A percentile compares a stretch with the other conserved stretches of the same genome.
Conservation (phyloP, 2,329 filamentous ascomycete genomes). For the Fusarium clavum region DNA sequence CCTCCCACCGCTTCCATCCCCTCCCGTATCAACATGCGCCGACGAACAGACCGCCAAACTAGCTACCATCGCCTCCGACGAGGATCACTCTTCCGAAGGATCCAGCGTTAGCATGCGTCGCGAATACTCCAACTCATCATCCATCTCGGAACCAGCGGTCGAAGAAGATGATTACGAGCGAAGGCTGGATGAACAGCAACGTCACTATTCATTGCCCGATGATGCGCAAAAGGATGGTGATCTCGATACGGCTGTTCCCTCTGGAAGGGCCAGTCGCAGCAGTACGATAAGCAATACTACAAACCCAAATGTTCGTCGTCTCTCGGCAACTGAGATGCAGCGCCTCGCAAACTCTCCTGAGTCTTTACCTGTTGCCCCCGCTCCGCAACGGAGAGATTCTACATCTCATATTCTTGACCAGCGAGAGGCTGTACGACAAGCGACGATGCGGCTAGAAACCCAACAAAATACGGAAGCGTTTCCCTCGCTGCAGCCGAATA, state of each 20-base stretch:
- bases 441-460: slow-evolving; percentile 45
- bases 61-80: slow-evolving; percentile 47
- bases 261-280: slow-evolving; percentile 46
- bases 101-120: slow-evolving; percentile 42
- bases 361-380: slow-evolving; percentile 66
- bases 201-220: background rate
- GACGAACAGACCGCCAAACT: slow-evolving; percentile 20
- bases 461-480: slow-evolving; percentile 18
- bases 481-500: slow-evolving; percentile 41
- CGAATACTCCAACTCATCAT: slow-evolving; percentile 46
- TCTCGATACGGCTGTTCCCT: slow-evolving; percentile 24
- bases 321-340: slow-evolving; percentile 70
- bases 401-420: slow-evolving; percentile 36
- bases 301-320: slow-evolving; percentile 60
- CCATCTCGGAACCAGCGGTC: slow-evolving; percentile 48
- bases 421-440: slow-evolving; percentile 48
- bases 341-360: slow-evolving; percentile 67
- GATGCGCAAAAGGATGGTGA: slow-evolving; percentile 12
- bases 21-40: slow-evolving; percentile 30
- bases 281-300: slow-evolving; percentile 48
- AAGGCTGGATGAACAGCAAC: background rate
- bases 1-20: slow-evolving; percentile 37
- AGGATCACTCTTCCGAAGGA: slow-evolving; percentile 49
- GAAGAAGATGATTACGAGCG: slow-evolving; percentile 36
- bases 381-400: slow-evolving; percentile 54